These are phyloP conservation scores for Seiridium cupressi DNA, from an alignment of 2,329 filamentous ascomycete genomes.

Conservation along the genomic window DNA sequence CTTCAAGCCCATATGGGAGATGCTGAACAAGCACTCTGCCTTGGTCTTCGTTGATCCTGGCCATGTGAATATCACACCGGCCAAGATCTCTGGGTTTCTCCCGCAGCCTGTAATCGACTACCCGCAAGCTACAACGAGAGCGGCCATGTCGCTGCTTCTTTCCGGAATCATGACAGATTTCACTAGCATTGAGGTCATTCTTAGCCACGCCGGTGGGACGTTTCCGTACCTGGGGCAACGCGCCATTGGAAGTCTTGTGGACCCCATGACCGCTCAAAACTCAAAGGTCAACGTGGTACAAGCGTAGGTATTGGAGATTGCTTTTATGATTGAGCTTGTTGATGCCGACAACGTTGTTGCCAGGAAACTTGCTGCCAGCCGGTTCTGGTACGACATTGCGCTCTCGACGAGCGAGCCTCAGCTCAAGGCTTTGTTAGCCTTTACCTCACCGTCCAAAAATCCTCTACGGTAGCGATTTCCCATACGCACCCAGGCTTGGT, in stretches of 20 bases:
- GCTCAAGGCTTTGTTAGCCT: conserved; percentile 26
- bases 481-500: conserved; percentile 25
- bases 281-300: not conserved
- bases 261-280: not conserved
- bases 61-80: conserved; percentile 5
- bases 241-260: conserved; percentile 8
- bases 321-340: not conserved
- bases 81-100: conserved; percentile 9
- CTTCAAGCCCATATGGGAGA: conserved; percentile 24
- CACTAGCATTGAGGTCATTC: conserved; percentile 38
- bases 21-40: conserved; percentile 18
- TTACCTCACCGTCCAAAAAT: conserved; percentile 24
- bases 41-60: conserved; percentile 25
- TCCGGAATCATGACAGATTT: conserved; percentile 24
- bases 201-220: conserved; percentile 43
- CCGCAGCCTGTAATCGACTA: conserved; percentile 30
- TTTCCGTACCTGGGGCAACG: conserved; percentile 36
- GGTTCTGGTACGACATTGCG: conserved; percentile 36
- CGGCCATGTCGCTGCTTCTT: conserved; percentile 39
- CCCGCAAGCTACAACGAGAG: conserved; percentile 40
- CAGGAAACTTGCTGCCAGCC: conserved; percentile 12
- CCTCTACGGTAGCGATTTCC: conserved; percentile 33
- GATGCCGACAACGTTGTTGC: not conserved
- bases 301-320: not conserved
- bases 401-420: conserved; percentile 23